phyloP scores from a whole-genome alignment of 163 green algal species.

The Scenedesmus sp. region DNA sequence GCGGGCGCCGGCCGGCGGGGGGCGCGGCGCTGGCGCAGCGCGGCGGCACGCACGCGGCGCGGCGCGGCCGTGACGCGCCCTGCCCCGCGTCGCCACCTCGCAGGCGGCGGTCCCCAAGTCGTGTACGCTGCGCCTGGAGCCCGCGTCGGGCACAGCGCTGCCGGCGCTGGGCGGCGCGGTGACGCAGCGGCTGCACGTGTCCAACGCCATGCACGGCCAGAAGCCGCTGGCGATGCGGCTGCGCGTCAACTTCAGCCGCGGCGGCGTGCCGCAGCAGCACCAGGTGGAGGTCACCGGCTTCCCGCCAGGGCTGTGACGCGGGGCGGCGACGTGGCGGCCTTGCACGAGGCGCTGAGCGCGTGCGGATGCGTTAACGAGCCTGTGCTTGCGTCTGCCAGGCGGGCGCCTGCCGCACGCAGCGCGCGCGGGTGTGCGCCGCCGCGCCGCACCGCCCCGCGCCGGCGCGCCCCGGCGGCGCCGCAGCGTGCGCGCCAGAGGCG shows the following conservation, averaged over 20 bases:
- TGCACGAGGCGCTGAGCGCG: too few species aligned
- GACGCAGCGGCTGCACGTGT: conserved; percentile 82
- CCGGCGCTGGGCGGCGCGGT: conserved; percentile 59
- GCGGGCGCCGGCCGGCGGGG: neutral
- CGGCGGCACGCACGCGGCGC: too few species aligned
- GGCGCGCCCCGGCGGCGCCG: too few species aligned
- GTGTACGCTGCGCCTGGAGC: conserved; percentile 86
- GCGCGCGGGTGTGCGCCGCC: too few species aligned
- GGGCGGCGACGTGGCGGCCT: neutral
- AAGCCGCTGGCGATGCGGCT: conserved; percentile 90
- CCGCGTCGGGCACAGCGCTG: conserved; percentile 62
- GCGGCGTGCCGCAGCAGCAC: conserved; percentile 49
- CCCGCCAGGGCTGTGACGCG: conserved; percentile 58
- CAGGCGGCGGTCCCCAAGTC: conserved; percentile 97
- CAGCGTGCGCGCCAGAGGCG: too few species aligned
- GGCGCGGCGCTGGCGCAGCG: neutral
- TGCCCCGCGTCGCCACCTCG: too few species aligned
- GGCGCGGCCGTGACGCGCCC: too few species aligned
- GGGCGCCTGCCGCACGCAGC: too few species aligned
- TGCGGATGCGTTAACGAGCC: too few species aligned
- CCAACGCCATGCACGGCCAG: conserved; percentile 83
- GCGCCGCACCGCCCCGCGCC: too few species aligned
- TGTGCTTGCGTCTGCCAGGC: too few species aligned
- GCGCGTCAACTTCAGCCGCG: conserved; percentile 72
- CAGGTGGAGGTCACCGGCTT: conserved; percentile 75